These are phyloP conservation scores for Astrocystis sublimbata DNA, from an alignment of 495 filamentous ascomycete species.

Conservation along the genomic window DNA sequence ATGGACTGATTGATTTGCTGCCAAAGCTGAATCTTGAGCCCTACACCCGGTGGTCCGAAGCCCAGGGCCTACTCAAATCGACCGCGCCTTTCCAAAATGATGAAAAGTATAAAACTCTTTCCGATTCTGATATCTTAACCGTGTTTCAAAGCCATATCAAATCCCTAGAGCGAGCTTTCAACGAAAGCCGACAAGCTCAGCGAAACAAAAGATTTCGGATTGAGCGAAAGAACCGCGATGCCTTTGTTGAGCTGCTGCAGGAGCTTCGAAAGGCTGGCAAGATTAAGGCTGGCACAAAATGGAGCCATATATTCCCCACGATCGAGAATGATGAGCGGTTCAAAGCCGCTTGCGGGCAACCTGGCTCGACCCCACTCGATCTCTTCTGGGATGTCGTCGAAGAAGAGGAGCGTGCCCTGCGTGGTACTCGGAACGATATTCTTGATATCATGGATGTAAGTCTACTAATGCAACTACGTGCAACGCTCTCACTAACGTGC, in stretches of 20 bases:
- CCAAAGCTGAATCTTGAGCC: slow-evolving; percentile 84
- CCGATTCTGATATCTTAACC: slow-evolving; percentile 85
- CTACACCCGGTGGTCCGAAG: slow-evolving; percentile 93
- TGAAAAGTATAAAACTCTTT: slow-evolving; percentile 84
- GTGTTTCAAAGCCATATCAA: slow-evolving; percentile 96
- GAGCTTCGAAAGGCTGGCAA: slow-evolving; percentile 75
- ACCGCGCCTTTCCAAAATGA: slow-evolving; percentile 80
- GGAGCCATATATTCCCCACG: slow-evolving; percentile 77
- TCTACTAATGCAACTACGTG: slow-evolving; percentile 9
- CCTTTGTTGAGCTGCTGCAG: slow-evolving; percentile 69
- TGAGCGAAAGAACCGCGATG: slow-evolving; percentile 83
- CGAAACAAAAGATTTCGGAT: slow-evolving; percentile 76
- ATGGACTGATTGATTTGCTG: slow-evolving; percentile 78
- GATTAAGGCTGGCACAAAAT: slow-evolving; percentile 88
- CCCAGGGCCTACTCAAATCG: slow-evolving; percentile 75
- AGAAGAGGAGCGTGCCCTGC: slow-evolving; percentile 83
- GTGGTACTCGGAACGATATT: slow-evolving; percentile 79
- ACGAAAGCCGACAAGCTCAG: slow-evolving; percentile 82
- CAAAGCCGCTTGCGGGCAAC: slow-evolving; percentile 78
- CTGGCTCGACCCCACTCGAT: slow-evolving; percentile 88
- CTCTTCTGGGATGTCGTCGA: slow-evolving; percentile 97
- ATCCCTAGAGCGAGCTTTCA: slow-evolving; percentile 82
- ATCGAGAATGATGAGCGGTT: slow-evolving; percentile 84
- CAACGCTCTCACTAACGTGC: slow-evolving; percentile 27
- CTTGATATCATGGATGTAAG: slow-evolving; percentile 89